These are phyloP conservation scores for Huntiella decipiens DNA, from an alignment of 2,329 filamentous ascomycete species.

Conservation along the genomic window DNA sequence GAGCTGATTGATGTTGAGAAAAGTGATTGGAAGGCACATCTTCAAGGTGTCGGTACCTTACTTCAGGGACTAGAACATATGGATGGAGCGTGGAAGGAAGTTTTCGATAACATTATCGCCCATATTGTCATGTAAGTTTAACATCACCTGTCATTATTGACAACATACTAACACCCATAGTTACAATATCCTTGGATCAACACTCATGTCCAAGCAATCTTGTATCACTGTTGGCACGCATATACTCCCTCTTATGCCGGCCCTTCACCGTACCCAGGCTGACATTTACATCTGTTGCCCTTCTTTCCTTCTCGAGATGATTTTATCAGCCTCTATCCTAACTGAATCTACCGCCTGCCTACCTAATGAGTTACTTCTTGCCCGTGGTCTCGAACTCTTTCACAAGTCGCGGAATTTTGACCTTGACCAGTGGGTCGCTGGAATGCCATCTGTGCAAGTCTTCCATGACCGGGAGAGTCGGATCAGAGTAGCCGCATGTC, in stretches of 20 bases:
- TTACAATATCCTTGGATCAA: constrained; percentile 24
- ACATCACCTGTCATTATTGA: neutral
- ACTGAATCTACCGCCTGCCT: constrained; percentile 21
- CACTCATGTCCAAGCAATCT: constrained; percentile 20
- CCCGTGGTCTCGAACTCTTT: constrained; percentile 23
- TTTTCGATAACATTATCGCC: constrained; percentile 26
- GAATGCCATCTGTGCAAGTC: constrained; percentile 19
- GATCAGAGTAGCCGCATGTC: constrained; percentile 25
- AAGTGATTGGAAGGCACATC: constrained; percentile 26
- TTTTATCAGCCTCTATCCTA: constrained; percentile 26
- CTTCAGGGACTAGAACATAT: constrained; percentile 18
- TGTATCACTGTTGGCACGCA: constrained; percentile 22
- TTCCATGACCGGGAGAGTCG: constrained; percentile 24
- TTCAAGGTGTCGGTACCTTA: constrained; percentile 26
- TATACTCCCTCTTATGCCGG: constrained; percentile 21
- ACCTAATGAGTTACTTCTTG: constrained; percentile 17
- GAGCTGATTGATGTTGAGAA: constrained; percentile 30
- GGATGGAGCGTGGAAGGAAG: constrained; percentile 14
- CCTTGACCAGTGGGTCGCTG: constrained; percentile 23
- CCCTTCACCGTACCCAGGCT: constrained; percentile 24
- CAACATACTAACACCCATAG: constrained; percentile 13
- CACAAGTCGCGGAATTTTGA: constrained; percentile 24
- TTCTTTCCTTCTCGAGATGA: constrained; percentile 25
- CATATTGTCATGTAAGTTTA: constrained; percentile 27
- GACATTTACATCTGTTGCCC: constrained; percentile 26